Base-by-base conservation (phyloP, 2,329 filamentous ascomycete genomes). In the Periconia macrospinosa region DNA sequence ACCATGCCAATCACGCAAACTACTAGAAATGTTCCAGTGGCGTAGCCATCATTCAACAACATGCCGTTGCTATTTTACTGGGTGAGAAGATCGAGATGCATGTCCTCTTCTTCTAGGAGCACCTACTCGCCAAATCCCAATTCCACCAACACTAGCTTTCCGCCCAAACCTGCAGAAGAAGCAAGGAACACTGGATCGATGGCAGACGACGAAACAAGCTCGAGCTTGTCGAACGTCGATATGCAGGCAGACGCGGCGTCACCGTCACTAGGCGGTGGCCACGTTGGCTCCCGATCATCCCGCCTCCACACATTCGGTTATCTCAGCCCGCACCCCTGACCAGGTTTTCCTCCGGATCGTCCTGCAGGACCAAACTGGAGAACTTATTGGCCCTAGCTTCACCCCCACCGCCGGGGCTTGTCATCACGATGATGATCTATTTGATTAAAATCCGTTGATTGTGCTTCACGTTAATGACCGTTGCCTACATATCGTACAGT, bases 301-400 rank as follows among this genome's bases (percentile, higher is more conserved):
- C 53, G 49, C 59, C 57, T 52, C 63, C 60, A 58, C 57, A 63
- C 62, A 63, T 59, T 60, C 66, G 66, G 61, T 62, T 64, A 63
- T 60, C 56, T 60, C 58, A 55, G 57, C 52, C 53, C 57, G 52
- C 61, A 64, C 55, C 61, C 60, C 57, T 60, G 62, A 57, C 56
- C 49, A 51, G 55, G 56, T 57, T 59, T 61, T 37, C 33, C 61
- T 58, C 66, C 62, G 63, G 55, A 62, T 67, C 65, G 58, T 59
- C 60, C 55, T 54, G 50, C 46, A 54, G 49, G 54, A 53, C 51
- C 50, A 43, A 47, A 46, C 56, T 43, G 52, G 50, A 18, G 41
- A 35, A 48, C 11, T 49, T 47, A 53, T 55, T 51, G 30, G 52
- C 55, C 53, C 43, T 17, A 37, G 33, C 46, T 11, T 40, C 19